Evolutionary conservation across 805 yeast species (phyloP).

Genomic region (Wickerhamiella australiensis): DNA sequence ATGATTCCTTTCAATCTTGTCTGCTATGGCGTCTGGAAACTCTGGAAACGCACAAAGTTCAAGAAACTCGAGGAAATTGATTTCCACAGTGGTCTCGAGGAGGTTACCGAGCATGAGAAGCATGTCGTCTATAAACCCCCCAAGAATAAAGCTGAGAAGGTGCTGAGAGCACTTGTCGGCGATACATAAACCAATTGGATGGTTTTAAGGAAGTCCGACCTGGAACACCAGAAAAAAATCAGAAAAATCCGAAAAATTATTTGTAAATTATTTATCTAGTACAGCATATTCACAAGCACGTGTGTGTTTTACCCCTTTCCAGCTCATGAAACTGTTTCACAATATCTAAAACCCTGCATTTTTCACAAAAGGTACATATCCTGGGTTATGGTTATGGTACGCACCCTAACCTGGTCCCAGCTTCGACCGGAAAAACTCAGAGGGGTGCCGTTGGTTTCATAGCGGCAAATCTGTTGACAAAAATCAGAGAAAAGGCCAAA

Average conservation of each 20-base stretch:
- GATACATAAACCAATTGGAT: conserved; percentile 12
- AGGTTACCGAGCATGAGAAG: conserved; percentile 47
- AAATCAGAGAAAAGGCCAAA: neutral
- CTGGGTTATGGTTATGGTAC: too few relatives aligned
- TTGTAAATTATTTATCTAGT: neutral
- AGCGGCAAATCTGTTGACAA: too few relatives aligned
- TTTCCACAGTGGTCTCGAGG: conserved; percentile 41
- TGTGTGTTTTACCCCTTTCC: too few relatives aligned
- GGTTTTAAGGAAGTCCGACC: neutral
- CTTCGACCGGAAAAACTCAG: too few relatives aligned
- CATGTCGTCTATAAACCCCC: conserved; percentile 17
- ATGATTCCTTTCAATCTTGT: conserved; percentile 50
- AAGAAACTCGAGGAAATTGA: conserved; percentile 40
- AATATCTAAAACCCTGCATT: too few relatives aligned
- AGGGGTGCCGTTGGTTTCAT: too few relatives aligned
- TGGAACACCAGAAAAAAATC: too few relatives aligned
- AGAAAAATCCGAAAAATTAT: too few relatives aligned
- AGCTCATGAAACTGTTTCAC: too few relatives aligned
- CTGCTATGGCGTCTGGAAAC: conserved; percentile 42
- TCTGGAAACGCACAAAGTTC: conserved; percentile 38
- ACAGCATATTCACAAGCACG: too few relatives aligned
- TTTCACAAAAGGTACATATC: too few relatives aligned
- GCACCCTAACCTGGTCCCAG: too few relatives aligned
- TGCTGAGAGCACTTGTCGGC: conserved; percentile 17
- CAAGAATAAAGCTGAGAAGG: conserved; percentile 49